Percentiles rank a stretch among this genome's conserved stretches.
These are phyloP conservation scores for Chenopodium formosanum DNA, from an alignment of 148 eudicot genomes.

Conservation along the genomic window DNA sequence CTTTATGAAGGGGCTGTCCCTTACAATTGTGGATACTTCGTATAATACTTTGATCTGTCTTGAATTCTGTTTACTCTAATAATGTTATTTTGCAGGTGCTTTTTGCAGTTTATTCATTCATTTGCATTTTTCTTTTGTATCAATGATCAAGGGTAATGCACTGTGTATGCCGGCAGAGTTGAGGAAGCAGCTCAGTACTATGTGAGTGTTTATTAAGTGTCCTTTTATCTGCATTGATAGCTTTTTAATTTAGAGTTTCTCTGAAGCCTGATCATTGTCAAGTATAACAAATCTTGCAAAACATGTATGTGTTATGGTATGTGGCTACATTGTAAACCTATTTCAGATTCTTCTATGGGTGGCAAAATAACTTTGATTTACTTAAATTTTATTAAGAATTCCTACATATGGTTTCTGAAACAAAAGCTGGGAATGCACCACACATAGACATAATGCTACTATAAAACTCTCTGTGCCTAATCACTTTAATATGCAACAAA, in stretches of 20 bases:
- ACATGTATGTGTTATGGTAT: neutral
- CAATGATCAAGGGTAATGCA: neutral
- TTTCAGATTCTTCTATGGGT: neutral
- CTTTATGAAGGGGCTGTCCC: neutral
- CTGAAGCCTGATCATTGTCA: neutral
- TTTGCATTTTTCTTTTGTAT: neutral
- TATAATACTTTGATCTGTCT: neutral
- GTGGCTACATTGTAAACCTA: neutral
- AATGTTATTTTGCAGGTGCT: neutral
- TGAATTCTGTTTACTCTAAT: neutral
- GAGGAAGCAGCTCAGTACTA: neutral
- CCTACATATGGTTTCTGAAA: neutral
- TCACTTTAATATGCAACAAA: too few relatives aligned
- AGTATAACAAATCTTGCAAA: neutral
- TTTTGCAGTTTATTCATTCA: neutral
- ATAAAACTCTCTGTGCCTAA: too few relatives aligned
- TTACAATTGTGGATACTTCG: neutral
- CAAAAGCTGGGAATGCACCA: neutral
- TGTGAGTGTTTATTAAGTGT: neutral
- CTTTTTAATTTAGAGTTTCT: neutral
- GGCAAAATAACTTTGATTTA: neutral
- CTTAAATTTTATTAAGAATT: neutral
- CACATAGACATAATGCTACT: neutral
- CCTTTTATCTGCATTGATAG: neutral
- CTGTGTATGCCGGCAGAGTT: neutral